A percentile compares a stretch with the other conserved stretches of the same genome.
These are phyloP conservation scores for Malus sieversii DNA, from an alignment of 306 rosid genomes.

Conservation along the genomic window DNA sequence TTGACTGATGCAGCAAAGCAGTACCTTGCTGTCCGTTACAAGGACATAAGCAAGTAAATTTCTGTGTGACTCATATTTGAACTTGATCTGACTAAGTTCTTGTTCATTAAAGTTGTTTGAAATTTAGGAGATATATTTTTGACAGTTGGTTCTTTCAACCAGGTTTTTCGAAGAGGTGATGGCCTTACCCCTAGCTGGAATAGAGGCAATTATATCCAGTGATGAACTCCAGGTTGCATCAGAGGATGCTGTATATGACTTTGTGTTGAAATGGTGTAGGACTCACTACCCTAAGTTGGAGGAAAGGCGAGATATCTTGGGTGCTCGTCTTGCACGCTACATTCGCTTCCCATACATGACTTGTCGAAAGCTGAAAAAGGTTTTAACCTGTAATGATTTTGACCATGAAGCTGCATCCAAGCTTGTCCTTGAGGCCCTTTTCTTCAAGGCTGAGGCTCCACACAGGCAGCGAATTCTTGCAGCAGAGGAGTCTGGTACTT, in stretches of 20 bases:
- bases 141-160: constrained; percentile 22
- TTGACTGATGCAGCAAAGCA: constrained; percentile 93
- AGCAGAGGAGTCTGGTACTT: constrained; percentile 58
- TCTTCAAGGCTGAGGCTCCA: constrained; percentile 92
- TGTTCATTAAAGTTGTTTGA: background rate
- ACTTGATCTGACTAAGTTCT: background rate
- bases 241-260: constrained; percentile 93
- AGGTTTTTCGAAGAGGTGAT: constrained; percentile 87
- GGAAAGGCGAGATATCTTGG: constrained; percentile 74
- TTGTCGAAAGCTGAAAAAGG: constrained; percentile 88
- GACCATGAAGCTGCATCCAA: constrained; percentile 81
- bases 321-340: constrained; percentile 57
- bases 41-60: constrained; percentile 80
- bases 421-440: constrained; percentile 81
- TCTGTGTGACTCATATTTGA: background rate
- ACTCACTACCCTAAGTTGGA: constrained; percentile 59
- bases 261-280: constrained; percentile 86
- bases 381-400: constrained; percentile 73
- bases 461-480: constrained; percentile 80
- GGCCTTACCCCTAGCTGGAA: constrained; percentile 84
- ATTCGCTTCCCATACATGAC: constrained; percentile 94
- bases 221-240: constrained; percentile 96
- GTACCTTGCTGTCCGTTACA: constrained; percentile 79
- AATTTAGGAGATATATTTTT: constrained; percentile 14
- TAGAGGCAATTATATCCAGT: constrained; percentile 82